Conservation (phyloP, 139 green algal genomes). For the Eudorina sp. region DNA sequence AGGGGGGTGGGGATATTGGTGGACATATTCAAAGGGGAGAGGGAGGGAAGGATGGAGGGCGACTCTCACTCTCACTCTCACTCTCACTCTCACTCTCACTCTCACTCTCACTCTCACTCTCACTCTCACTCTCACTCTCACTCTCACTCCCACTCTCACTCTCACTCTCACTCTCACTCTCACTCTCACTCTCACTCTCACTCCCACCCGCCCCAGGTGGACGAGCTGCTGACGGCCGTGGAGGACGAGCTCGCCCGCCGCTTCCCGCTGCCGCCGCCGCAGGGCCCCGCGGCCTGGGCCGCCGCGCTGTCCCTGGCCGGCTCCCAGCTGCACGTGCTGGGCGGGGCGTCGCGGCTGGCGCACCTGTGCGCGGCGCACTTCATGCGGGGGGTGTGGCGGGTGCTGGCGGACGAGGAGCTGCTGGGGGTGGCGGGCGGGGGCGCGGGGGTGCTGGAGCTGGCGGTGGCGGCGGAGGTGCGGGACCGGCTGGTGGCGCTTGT, state of each 20-base stretch:
- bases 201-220: not conserved
- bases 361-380: slow-evolving; percentile 18
- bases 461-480: slow-evolving; percentile 29
- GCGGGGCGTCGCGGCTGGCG: not conserved
- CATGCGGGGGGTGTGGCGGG: slow-evolving; percentile 1
- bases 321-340: not conserved
- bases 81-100: too few species aligned
- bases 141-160: too few species aligned
- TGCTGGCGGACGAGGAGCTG: slow-evolving; percentile 20
- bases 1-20: too few species aligned
- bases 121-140: too few species aligned
- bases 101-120: too few species aligned
- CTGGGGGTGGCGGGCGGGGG: not conserved
- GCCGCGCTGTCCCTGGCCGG: slow-evolving; percentile 12
- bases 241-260: slow-evolving; percentile 23
- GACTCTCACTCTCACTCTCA: too few species aligned
- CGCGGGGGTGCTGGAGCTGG: slow-evolving; percentile 10
- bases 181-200: not conserved
- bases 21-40: too few species aligned
- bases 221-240: slow-evolving; percentile 33
- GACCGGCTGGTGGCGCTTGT: slow-evolving; percentile 51
- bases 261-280: slow-evolving; percentile 1
- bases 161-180: not conserved
- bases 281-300: not conserved
- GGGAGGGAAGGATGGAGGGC: too few species aligned